Evolutionary conservation across 257 asterid species (phyloP).

Genomic region (Thymus quinquecostatus): DNA sequence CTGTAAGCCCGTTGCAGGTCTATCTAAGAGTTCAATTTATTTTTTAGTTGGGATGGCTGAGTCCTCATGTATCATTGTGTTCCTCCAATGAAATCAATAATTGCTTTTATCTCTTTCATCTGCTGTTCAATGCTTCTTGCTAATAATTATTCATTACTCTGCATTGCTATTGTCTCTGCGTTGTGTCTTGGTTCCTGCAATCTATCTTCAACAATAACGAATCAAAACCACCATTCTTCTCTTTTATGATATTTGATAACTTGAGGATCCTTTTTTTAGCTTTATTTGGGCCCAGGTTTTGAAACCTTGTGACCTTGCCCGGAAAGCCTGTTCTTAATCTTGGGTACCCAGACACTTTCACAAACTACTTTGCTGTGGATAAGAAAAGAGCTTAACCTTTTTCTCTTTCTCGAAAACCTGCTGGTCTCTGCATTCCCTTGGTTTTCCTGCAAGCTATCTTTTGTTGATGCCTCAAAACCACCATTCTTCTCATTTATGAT

Average conservation of each 20-base stretch:
- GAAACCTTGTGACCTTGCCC: no score
- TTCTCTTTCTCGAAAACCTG: no score
- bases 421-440: not conserved
- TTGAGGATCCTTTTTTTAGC: no score
- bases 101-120: not conserved
- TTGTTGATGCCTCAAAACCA: not conserved
- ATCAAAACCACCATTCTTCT: not conserved
- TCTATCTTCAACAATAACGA: not conserved
- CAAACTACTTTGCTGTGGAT: no score
- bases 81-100: not conserved
- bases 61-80: not conserved
- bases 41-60: not conserved
- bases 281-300: no score
- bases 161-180: not conserved
- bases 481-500: no score
- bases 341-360: no score
- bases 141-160: not conserved
- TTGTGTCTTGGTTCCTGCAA: not conserved
- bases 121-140: not conserved
- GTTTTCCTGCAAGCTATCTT: not conserved
- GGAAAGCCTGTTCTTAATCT: no score
- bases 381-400: no score
- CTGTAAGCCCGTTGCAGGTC: not conserved
- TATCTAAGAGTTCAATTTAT: not conserved
- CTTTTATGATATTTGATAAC: no score